Conservation (phyloP, 768 basidiomycete species). For the Lentinus tigrinus region DNA sequence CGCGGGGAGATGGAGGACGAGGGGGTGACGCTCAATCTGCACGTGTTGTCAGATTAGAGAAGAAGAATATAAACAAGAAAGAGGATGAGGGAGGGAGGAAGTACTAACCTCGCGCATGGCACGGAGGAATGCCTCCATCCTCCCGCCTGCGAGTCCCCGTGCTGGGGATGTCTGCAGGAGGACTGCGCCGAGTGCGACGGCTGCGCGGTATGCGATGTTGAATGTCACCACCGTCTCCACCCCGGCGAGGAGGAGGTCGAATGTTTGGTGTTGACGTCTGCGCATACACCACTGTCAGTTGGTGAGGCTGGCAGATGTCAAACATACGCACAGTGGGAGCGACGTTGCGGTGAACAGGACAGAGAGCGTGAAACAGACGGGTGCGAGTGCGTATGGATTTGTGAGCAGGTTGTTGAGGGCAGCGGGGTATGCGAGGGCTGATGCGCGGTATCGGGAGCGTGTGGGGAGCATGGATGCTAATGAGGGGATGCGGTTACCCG, state of each 20-base stretch:
- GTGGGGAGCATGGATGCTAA: conserved; percentile 46
- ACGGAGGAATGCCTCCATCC: conserved; percentile 80
- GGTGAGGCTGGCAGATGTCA: background rate
- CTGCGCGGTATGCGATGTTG: conserved; percentile 82
- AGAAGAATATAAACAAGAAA: too few relatives aligned
- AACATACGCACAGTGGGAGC: conserved; percentile 63
- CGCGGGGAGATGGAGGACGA: conserved; percentile 78
- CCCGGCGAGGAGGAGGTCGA: conserved; percentile 86
- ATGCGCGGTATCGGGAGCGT: conserved; percentile 34
- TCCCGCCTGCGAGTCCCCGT: conserved; percentile 53
- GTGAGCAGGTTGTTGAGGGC: conserved; percentile 44
- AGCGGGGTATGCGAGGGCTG: conserved; percentile 32
- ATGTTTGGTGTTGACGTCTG: conserved; percentile 57
- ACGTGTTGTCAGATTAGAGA: background rate
- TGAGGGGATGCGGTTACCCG: conserved; percentile 62
- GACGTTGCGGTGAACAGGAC: conserved; percentile 54
- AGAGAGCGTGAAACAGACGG: conserved; percentile 54
- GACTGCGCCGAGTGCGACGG: conserved; percentile 78
- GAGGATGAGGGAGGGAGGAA: conserved; percentile 25
- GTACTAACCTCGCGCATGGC: conserved; percentile 77
- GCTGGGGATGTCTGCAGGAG: conserved; percentile 87
- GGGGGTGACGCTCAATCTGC: conserved; percentile 81
- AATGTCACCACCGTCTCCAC: conserved; percentile 77
- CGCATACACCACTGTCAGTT: background rate
- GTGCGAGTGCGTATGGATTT: conserved; percentile 75